These are phyloP conservation scores for Venturia asperata DNA, from an alignment of 2,329 filamentous ascomycete species.

Conservation along the genomic window DNA sequence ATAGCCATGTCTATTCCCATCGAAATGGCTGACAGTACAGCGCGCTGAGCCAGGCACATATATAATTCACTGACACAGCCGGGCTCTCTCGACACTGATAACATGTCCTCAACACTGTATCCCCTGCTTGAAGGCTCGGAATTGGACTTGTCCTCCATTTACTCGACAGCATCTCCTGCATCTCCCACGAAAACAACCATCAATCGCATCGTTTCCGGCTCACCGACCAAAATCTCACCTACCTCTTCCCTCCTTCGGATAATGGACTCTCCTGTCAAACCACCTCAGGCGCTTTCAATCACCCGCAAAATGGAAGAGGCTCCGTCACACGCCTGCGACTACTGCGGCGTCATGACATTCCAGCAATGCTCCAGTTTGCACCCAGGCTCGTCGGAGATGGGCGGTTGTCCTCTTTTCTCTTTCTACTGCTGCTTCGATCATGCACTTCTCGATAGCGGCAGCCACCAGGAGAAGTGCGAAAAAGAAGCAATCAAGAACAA, in stretches of 20 bases:
- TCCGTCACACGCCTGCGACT: neutral
- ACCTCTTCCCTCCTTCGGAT: neutral
- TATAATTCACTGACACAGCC: too few species aligned
- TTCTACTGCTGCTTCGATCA: neutral
- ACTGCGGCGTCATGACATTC: neutral
- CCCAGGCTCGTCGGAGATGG: neutral
- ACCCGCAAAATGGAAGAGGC: neutral
- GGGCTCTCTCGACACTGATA: neutral
- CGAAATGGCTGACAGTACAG: neutral
- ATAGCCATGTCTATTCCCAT: neutral
- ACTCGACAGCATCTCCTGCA: neutral
- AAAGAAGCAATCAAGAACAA: neutral
- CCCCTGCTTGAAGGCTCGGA: neutral
- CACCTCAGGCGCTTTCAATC: neutral
- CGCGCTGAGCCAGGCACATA: neutral
- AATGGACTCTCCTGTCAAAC: neutral
- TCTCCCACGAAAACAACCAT: neutral
- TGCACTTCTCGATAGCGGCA: neutral
- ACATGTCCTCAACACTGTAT: neutral
- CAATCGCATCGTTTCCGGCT: neutral
- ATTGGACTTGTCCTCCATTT: neutral
- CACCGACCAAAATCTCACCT: neutral
- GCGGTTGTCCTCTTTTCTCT: neutral
- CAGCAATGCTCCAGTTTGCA: neutral
- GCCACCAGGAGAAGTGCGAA: neutral